phyloP scores from a whole-genome alignment of 2,329 filamentous ascomycete genomes.

The Alternaria metachromatica region DNA sequence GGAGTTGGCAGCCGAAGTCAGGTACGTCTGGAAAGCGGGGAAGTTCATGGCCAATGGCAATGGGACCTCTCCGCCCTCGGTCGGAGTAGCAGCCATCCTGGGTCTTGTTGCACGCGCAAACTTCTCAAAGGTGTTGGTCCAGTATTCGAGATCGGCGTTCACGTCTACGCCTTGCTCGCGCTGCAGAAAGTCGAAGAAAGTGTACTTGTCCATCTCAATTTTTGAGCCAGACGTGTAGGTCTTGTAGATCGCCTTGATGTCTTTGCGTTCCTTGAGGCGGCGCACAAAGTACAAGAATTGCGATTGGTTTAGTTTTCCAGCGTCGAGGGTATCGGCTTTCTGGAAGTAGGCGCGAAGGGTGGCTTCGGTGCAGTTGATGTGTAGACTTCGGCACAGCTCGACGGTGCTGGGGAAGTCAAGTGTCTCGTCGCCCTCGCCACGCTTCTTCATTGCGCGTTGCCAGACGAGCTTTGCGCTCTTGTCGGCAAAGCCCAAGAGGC shows the following conservation, averaged over 20 bases:
- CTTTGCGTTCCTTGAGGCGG: slow-evolving; percentile 81
- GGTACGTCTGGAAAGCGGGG: slow-evolving; percentile 71
- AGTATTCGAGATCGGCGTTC: slow-evolving; percentile 67
- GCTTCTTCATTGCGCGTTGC: slow-evolving; percentile 80
- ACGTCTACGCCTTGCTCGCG: slow-evolving; percentile 79
- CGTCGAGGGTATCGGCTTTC: slow-evolving; percentile 69
- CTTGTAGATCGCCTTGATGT: slow-evolving; percentile 77
- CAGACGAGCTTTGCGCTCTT: slow-evolving; percentile 84
- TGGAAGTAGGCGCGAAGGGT: slow-evolving; percentile 77
- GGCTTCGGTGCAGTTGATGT: slow-evolving; percentile 85
- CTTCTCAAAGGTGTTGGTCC: slow-evolving; percentile 75
- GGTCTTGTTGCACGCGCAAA: slow-evolving; percentile 57
- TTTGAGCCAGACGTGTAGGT: slow-evolving; percentile 62
- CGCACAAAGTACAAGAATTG: slow-evolving; percentile 87
- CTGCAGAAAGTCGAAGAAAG: slow-evolving; percentile 79
- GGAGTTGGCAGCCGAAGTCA: slow-evolving; percentile 63
- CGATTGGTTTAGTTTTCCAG: slow-evolving; percentile 73
- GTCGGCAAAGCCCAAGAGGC: slow-evolving; percentile 77
- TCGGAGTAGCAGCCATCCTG: slow-evolving; percentile 49
- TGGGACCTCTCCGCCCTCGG: slow-evolving; percentile 38
- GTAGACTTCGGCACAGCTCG: slow-evolving; percentile 83
- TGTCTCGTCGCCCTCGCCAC: slow-evolving; percentile 67
- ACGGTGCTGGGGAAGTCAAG: slow-evolving; percentile 82
- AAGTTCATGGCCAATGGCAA: slow-evolving; percentile 72
- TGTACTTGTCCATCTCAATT: slow-evolving; percentile 69